Evolutionary conservation across 306 rosid genomes (phyloP).

Genomic region (Amphicarpaea edgeworthii): DNA sequence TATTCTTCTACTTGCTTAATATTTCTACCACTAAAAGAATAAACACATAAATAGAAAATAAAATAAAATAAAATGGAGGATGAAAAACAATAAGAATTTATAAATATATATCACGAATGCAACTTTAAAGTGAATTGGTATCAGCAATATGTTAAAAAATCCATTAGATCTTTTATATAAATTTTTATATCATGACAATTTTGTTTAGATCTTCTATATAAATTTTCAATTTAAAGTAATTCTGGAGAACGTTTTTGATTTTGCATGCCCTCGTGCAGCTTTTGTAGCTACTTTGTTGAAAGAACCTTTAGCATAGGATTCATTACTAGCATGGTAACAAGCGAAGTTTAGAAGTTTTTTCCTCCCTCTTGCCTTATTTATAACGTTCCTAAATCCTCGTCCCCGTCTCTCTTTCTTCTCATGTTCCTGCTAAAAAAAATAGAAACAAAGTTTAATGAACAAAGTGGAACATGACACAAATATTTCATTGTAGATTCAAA

Average conservation of each 20-base stretch:
- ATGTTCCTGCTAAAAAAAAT: slow-evolving; percentile 22
- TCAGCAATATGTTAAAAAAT: slow-evolving; percentile 11
- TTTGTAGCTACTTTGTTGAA: slow-evolving; percentile 28
- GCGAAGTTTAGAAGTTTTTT: slow-evolving; percentile 38
- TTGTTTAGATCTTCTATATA: background rate
- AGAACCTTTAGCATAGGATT: background rate
- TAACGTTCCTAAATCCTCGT: slow-evolving; percentile 38
- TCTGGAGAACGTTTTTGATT: background rate
- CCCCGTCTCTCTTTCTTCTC: slow-evolving; percentile 50
- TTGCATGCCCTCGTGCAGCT: background rate
- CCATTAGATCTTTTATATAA: slow-evolving; percentile 6
- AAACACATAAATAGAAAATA: background rate
- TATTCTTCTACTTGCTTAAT: background rate
- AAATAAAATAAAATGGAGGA: background rate
- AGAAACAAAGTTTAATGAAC: background rate
- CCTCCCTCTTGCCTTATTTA: slow-evolving; percentile 34
- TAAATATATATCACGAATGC: background rate
- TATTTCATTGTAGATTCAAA: background rate
- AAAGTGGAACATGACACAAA: background rate
- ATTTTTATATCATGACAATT: background rate
- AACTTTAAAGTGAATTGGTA: background rate
- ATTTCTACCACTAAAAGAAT: background rate
- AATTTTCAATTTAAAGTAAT: background rate
- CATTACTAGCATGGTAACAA: slow-evolving; percentile 28
- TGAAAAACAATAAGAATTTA: background rate